Evolutionary conservation across 163 green algal species (phyloP), one percentile per base, ranked within the genome.

Genomic region (Trebouxia gelatinosa): DNA sequence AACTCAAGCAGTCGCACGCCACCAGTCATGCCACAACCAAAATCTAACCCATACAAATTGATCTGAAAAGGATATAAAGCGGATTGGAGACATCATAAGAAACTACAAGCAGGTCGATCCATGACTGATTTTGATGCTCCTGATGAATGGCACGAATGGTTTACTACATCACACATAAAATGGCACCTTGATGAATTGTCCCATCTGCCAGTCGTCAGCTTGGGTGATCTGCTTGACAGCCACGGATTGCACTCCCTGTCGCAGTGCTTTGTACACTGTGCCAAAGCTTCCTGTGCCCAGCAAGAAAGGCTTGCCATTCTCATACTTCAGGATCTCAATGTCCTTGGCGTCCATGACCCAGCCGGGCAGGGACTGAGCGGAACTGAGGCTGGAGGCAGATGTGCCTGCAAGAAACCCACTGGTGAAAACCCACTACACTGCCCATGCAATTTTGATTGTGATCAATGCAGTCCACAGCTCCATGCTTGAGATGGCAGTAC

Each of bases 271-370:
- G 68, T 62, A 76, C 16, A 76, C 68, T 28, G 68, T 43, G 40
- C 68, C 68, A 76, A 76, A 76, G 43, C 68, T 76, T 38, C 68
- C 68, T 11, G 31, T 43, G 21, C 68, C 68, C 17, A 76, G 68
- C 68, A 76, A 28, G 28, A 54, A 62, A 34, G 68, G 40, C 29
- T 59, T 62, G 2, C 68, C 68, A 62, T 7, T 43, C 16, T 59
- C 28, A 23, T 54, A 29, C 40, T 62, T 29, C n/a, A 62, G 31
- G 29, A 76, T 76, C 46, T 76, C 40, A 29, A 76, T 31, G 11
- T 76, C 68, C 28, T 76, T 61, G 5, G 40, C 28, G 6, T 76
- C 46, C 39, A 76, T 61, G 13, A 62, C 68, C 68, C 68, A 76
- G 6, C 68, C 68, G 19, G 40, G 40, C 29, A 76, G 5, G 7